Evolutionary conservation across 371 early-diverging fungal species (phyloP), one percentile per base, ranked within the genome.

Genomic region (Dichotomocladium elegans): DNA sequence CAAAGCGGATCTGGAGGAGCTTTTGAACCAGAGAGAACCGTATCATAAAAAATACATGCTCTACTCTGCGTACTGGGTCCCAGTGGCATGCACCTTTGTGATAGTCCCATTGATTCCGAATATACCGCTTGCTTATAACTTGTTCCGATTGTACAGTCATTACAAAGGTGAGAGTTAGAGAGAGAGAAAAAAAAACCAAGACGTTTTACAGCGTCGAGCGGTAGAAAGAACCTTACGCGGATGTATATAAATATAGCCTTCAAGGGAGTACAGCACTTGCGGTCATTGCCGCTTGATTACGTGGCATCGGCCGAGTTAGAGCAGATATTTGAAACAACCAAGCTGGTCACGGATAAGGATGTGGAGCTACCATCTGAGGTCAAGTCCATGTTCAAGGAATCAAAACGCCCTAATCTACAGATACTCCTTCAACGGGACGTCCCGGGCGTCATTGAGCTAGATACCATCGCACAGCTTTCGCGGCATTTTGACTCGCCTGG

Each of bases 81-180:
- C 93, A 1, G 60, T 91, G 28, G 66, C 91, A 4, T 74, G 81
- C 41, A 69, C 83, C 14, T 89, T 90, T 72, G 82, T 75, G 4
- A 60, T 91, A 53, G 83, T 92, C 0, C 93, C 93, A 1, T 48
- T 91, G 12, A 64, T 90, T 4, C 93, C 93, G 28, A 92, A 92
- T 64, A 82, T 92, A 40, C 90, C 90, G 0, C 64, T 92, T 12
- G 85, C 87, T 19, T 92, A 91, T 66, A 92, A 92, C 56, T 53
- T 88, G 21, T 91, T 88, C 57, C 85, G 93, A 4, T 68, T 91
- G 14, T 89, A 89, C 69, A 87, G 88, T 41, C 89, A 92, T 52
- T 91, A 86, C 68, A 85, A 85, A 72, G 82, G 82, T 82, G 64
- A 44, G 26, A 17, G 5, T n/a, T 4, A 27, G 19, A 8, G n/a